phyloP scores from a whole-genome alignment of 495 filamentous ascomycete genomes.

The Hypoxylon subgilvum region DNA sequence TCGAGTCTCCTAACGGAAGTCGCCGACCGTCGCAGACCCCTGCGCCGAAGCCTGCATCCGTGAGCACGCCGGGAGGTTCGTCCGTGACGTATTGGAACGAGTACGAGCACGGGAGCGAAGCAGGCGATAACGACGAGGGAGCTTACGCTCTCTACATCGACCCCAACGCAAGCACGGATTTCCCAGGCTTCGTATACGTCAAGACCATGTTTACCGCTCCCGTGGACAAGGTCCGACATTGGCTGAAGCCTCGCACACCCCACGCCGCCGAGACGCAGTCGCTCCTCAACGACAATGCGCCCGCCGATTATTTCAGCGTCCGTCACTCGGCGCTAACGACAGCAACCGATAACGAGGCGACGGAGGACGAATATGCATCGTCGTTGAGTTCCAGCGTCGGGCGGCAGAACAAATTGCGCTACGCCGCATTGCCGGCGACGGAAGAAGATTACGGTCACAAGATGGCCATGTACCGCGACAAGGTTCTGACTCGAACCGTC shows the following conservation, averaged over 20 bases:
- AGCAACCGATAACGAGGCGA: conserved; percentile 29
- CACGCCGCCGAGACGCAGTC: conserved; percentile 40
- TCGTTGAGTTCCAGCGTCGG: conserved; percentile 34
- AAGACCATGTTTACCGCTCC: conserved; percentile 50
- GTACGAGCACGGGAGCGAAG: conserved; percentile 68
- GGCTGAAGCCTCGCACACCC: conserved; percentile 44
- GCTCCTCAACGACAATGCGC: conserved; percentile 41
- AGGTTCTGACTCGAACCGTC: conserved; percentile 52
- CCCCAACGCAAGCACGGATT: conserved; percentile 53
- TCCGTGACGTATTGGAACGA: conserved; percentile 65
- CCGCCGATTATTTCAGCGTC: conserved; percentile 44
- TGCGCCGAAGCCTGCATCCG: conserved; percentile 12
- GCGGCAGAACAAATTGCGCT: conserved; percentile 35
- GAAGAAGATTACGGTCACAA: conserved; percentile 46
- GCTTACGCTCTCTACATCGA: conserved; percentile 64
- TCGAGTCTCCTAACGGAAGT: conserved; percentile 6
- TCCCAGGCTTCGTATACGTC: conserved; percentile 56
- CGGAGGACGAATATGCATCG: conserved; percentile 36
- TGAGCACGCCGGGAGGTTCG: conserved; percentile 16
- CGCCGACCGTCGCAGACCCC: conserved; percentile 25
- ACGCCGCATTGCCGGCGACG: conserved; percentile 50
- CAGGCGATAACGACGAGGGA: conserved; percentile 52
- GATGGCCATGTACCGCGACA: conserved; percentile 51
- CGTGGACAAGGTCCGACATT: conserved; percentile 51
- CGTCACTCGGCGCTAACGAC: conserved; percentile 10